Base-by-base conservation (phyloP, 768 basidiomycete species). In the Crepidotus variabilis region DNA sequence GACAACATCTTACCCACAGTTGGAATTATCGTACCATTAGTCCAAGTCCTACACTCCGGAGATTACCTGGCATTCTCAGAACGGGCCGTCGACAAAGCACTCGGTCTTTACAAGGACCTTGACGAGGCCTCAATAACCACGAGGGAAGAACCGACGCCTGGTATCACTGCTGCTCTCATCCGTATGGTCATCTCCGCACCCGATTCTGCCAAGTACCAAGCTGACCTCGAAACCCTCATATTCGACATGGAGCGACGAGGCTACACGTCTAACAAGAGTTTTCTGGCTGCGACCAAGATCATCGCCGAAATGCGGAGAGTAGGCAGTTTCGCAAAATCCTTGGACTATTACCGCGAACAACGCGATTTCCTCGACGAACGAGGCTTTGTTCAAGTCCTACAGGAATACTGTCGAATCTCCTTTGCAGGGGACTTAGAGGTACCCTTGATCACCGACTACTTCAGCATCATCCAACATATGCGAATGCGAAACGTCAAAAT, bases 391-490 rank as follows among this genome's bases (percentile, higher is more conserved):
- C 74, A 80, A 46, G 83, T 95, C 56, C 76, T 93, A 52, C 72
- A 81, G 58, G 78, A 81, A 2, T 86, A 90, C 61, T 80, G 82
- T 64, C 75, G 77, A 22, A 74, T 90, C 52, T 76, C 80, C 8
- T 85, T 84, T 56, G 71, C 73, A 47, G 66, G 78, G 20, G 66
- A 70, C 16, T 63, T 75, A 22, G 65, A 72, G 49, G 63, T 77
- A 4, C 78, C 76, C 60, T 66, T 81, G 67, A 60, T 82, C 67
- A 59, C 74, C 69, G 76, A 83, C 53, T 92, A 90, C 69, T 85
- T 93, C 68, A 79, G 81, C 53, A 88, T 95, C 51, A 78, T 93
- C 56, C 79, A 78, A 35, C 91, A 94, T 71, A 94, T 95, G 91
- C 85, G 82, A 23, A 69, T 71, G 11, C 79, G 82, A 1, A 87